These are phyloP conservation scores for Orbilia brochopaga DNA, from an alignment of 2,329 filamentous ascomycete species.

Conservation along the genomic window DNA sequence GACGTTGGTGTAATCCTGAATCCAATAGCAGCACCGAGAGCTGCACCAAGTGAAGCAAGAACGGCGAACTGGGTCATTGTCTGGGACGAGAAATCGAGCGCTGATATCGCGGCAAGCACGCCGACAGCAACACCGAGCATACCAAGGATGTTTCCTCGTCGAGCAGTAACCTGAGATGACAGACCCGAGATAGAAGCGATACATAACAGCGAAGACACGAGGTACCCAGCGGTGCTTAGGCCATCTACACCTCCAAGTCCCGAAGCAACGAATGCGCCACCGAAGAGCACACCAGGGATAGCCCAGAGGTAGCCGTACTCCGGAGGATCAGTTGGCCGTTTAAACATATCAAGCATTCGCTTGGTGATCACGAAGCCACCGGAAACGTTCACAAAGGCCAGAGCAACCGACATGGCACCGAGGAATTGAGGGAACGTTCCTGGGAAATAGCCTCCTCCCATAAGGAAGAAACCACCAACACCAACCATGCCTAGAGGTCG, in stretches of 20 bases:
- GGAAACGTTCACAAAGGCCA: constrained; percentile 87
- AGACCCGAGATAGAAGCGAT: constrained; percentile 81
- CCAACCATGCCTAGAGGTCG: constrained; percentile 79
- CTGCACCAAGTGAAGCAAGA: constrained; percentile 72
- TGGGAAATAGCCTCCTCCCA: constrained; percentile 79
- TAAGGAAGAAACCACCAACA: constrained; percentile 83
- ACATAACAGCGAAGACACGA: constrained; percentile 82
- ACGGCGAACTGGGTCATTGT: constrained; percentile 79
- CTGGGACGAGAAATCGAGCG: constrained; percentile 79
- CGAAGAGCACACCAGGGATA: constrained; percentile 76
- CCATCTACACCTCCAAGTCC: constrained; percentile 81
- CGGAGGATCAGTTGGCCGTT: constrained; percentile 79
- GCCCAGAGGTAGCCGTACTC: constrained; percentile 90
- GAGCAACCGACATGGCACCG: constrained; percentile 77
- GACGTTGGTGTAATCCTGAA: constrained; percentile 86
- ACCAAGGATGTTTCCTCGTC: constrained; percentile 83
- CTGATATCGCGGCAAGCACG: constrained; percentile 79
- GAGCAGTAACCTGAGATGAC: constrained; percentile 79
- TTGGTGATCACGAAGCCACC: constrained; percentile 92
- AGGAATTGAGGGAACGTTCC: constrained; percentile 79
- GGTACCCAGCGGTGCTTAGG: constrained; percentile 83
- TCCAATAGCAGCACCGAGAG: constrained; percentile 73
- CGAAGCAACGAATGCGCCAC: constrained; percentile 79
- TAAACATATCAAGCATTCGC: constrained; percentile 92
- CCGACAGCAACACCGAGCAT: constrained; percentile 84